phyloP scores from a whole-genome alignment of 345 rosid genomes.

The Aurinia saxatilis region DNA sequence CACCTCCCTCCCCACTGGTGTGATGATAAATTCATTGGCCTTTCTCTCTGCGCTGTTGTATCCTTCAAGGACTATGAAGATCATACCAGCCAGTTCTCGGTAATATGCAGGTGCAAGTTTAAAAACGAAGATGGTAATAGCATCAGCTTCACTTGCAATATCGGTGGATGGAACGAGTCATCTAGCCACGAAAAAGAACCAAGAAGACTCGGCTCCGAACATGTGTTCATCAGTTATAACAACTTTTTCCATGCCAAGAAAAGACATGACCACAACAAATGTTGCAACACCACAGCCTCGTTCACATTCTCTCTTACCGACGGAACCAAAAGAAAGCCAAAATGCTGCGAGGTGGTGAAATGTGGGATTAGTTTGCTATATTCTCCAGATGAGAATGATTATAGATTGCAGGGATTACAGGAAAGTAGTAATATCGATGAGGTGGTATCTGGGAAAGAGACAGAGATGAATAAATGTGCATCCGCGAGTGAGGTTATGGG shows the following conservation, averaged over 20 bases:
- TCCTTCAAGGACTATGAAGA: slow-evolving; percentile 16
- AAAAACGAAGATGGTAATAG: slow-evolving; percentile 4
- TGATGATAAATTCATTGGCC: slow-evolving; percentile 6
- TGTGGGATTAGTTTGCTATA: slow-evolving; percentile 27
- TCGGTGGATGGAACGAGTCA: slow-evolving; percentile 21
- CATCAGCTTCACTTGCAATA: slow-evolving; percentile 13
- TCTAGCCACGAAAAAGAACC: slow-evolving; percentile 19
- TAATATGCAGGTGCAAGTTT: slow-evolving; percentile 20
- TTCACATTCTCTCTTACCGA: slow-evolving; percentile 19
- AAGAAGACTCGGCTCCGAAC: slow-evolving; percentile 16
- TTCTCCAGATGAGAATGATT: slow-evolving; percentile 22
- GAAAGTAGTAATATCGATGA: slow-evolving; percentile 6
- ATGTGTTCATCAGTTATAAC: slow-evolving; percentile 23
- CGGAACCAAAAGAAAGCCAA: slow-evolving; percentile 14
- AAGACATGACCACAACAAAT: background rate
- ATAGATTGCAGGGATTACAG: slow-evolving; percentile 6
- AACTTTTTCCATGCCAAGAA: slow-evolving; percentile 12
- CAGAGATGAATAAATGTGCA: background rate
- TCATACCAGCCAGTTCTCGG: background rate
- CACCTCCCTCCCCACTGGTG: slow-evolving; percentile 26
- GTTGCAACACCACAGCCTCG: slow-evolving; percentile 18
- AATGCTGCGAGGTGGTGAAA: slow-evolving; percentile 18
- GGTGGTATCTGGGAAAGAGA: background rate
- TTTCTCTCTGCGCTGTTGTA: slow-evolving; percentile 7
- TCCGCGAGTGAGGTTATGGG: background rate